Conservation (phyloP, 176 grass and related monocot genomes). For the Microstegium vimineum region DNA sequence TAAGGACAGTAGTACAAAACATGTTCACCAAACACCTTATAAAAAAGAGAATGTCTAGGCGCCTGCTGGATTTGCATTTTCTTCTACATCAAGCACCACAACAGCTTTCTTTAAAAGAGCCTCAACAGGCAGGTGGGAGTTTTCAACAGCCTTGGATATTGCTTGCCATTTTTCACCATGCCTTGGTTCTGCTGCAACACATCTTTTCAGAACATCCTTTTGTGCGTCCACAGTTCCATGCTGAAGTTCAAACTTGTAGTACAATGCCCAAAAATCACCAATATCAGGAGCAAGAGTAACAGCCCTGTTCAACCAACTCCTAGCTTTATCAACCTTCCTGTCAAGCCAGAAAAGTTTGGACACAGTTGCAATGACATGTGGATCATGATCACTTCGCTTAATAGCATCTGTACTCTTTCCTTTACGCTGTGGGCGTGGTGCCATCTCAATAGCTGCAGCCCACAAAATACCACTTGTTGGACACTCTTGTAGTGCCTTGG, state of each 20-base stretch:
- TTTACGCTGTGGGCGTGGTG: constrained; percentile 65
- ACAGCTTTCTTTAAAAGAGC: constrained; percentile 75
- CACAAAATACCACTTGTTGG: constrained; percentile 88
- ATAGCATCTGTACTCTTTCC: constrained; percentile 79
- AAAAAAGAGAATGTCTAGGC: constrained; percentile 13
- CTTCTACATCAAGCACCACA: constrained; percentile 64
- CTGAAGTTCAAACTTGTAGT: constrained; percentile 88
- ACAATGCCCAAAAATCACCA: constrained; percentile 83
- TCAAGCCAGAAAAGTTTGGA: constrained; percentile 90
- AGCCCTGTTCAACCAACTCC: constrained; percentile 83
- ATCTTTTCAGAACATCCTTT: constrained; percentile 73
- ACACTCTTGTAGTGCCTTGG: constrained; percentile 85
- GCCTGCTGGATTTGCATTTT: constrained; percentile 44
- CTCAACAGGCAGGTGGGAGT: constrained; percentile 72
- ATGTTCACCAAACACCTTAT: constrained; percentile 14
- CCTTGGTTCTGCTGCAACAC: constrained; percentile 72
- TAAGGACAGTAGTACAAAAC: not conserved
- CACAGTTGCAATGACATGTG: constrained; percentile 75
- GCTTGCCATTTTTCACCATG: constrained; percentile 89
- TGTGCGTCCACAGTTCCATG: constrained; percentile 71
- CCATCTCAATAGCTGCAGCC: constrained; percentile 88
- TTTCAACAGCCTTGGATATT: constrained; percentile 78
- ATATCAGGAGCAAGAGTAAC: constrained; percentile 76
- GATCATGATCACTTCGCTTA: constrained; percentile 70
- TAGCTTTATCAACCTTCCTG: constrained; percentile 84